Conservation (phyloP, 331 rosid species). For the Phaseolus coccineus region DNA sequence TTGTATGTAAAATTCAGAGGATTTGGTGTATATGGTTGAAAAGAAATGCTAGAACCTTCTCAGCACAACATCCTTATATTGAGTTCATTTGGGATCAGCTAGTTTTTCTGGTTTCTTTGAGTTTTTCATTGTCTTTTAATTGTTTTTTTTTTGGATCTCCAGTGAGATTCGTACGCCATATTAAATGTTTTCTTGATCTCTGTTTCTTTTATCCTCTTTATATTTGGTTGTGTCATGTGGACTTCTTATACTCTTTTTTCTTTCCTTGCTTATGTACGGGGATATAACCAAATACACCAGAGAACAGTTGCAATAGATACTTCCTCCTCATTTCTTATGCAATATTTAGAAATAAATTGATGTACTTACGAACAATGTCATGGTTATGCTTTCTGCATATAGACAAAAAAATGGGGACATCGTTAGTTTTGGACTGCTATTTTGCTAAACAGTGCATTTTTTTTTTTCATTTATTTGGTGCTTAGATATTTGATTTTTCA, state of each 20-base stretch:
- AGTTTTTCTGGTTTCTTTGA: not conserved
- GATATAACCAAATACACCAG: not conserved
- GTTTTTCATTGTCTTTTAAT: not conserved
- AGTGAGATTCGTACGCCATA: not conserved
- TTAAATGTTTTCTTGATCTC: not conserved
- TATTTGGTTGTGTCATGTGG: not conserved
- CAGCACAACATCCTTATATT: not conserved
- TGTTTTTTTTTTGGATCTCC: not conserved
- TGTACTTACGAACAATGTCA: not conserved
- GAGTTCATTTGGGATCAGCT: not conserved
- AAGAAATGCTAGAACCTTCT: not conserved
- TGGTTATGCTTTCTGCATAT: constrained; percentile 11
- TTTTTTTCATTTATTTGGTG: not conserved
- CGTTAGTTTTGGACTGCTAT: constrained; percentile 1
- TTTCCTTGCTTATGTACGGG: not conserved
- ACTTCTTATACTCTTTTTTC: not conserved
- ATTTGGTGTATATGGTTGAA: not conserved
- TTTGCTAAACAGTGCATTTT: not conserved
- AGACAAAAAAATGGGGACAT: not conserved
- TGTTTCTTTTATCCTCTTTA: not conserved
- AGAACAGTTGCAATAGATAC: not conserved
- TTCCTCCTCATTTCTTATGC: constrained; percentile 15
- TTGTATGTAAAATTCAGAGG: not conserved
- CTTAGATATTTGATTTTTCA: constrained; percentile 32
- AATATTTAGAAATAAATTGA: constrained; percentile 19